Evolutionary conservation across 129 eudicot genomes (phyloP).

Genomic region (Sambucus nigra): DNA sequence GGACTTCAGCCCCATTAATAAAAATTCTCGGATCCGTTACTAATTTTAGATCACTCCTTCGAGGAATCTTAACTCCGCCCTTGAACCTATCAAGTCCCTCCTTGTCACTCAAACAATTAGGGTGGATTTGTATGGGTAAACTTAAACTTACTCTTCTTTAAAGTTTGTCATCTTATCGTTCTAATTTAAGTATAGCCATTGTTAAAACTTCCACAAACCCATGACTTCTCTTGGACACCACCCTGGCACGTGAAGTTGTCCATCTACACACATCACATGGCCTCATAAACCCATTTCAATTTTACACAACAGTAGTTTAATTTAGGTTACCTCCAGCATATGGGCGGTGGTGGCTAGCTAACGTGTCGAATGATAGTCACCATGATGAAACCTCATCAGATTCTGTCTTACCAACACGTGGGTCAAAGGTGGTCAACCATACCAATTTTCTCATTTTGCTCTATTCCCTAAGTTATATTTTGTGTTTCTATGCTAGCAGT

Average conservation of each 20-base stretch:
- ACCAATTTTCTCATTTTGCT: no score
- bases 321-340: no score
- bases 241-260: constrained; percentile 12
- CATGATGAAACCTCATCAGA: neutral
- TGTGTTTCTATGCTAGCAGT: neutral
- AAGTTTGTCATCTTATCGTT: neutral
- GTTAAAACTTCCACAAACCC: constrained; percentile 2
- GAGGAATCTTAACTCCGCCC: no score
- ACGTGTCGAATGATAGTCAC: neutral
- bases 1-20: no score
- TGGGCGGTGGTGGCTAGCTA: neutral
- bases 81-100: no score
- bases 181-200: neutral
- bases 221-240: neutral
- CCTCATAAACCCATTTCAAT: neutral
- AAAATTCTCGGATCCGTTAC: no score
- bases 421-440: neutral
- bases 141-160: no score
- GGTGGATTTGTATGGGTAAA: no score
- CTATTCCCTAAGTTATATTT: neutral
- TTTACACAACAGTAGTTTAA: no score
- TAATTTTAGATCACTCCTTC: no score
- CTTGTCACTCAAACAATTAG: no score
- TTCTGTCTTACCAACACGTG: neutral
- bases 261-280: constrained; percentile 12